These are phyloP conservation scores for Baudoinia panamericana DNA, from an alignment of 495 filamentous ascomycete species.

Conservation along the genomic window DNA sequence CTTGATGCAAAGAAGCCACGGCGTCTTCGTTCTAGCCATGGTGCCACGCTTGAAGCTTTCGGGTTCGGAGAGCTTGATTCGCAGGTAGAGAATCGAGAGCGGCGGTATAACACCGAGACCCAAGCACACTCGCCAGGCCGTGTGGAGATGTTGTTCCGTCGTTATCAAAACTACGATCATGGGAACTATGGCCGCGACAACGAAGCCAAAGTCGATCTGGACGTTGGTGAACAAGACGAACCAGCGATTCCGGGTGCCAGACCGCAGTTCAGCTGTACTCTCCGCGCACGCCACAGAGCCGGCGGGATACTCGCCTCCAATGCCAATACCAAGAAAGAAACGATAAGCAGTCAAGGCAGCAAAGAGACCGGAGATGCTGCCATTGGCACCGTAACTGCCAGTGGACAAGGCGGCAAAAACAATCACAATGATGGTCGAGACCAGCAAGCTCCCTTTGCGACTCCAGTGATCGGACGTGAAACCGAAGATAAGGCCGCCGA, in stretches of 20 bases:
- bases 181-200: conserved; percentile 61
- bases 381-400: conserved; percentile 58
- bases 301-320: conserved; percentile 74
- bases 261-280: conserved; percentile 66
- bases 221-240: conserved; percentile 91
- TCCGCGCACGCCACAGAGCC: conserved; percentile 77
- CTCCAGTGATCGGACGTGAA: conserved; percentile 73
- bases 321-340: conserved; percentile 59
- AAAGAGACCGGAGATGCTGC: conserved; percentile 52
- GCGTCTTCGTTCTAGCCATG: conserved; percentile 41
- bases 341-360: conserved; percentile 74
- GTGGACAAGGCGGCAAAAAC: conserved; percentile 68
- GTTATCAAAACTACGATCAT: conserved; percentile 50
- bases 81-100: conserved; percentile 57
- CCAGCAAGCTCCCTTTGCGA: conserved; percentile 64
- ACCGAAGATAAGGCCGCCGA: conserved; percentile 75
- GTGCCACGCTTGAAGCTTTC: conserved; percentile 58
- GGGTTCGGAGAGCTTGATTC: conserved; percentile 65
- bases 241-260: conserved; percentile 72
- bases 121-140: conserved; percentile 62
- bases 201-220: conserved; percentile 71
- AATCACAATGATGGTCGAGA: conserved; percentile 70
- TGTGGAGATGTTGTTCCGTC: conserved; percentile 44
- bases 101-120: conserved; percentile 74
- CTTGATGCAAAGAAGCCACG: conserved; percentile 42